Percentiles rank a stretch among this genome's conserved stretches.
Conservation (phyloP, 108 stramenopile species). For the Cyclostephanos tholiformis region DNA sequence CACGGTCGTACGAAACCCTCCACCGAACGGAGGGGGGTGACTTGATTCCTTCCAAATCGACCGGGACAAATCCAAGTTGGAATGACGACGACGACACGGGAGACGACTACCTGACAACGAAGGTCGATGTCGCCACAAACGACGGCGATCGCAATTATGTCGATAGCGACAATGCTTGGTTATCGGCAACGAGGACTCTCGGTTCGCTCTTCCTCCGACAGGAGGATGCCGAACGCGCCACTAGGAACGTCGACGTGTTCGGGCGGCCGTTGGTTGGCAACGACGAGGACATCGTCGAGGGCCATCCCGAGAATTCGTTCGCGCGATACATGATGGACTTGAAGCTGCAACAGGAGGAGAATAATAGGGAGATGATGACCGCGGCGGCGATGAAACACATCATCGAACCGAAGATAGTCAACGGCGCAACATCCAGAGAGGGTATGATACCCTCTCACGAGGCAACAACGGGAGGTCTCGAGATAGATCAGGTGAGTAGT, state of each 20-base stretch:
- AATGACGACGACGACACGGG: not conserved
- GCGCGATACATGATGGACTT: conserved; percentile 32
- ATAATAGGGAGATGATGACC: conserved; percentile 29
- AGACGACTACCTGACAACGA: not conserved
- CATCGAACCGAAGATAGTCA: not conserved
- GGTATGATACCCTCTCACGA: not conserved
- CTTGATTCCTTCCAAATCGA: too few species aligned
- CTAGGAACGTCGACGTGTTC: conserved; percentile 24
- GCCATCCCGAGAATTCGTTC: conserved; percentile 23
- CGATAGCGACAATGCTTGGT: conserved; percentile 30
- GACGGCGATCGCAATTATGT: not conserved
- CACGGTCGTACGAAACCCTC: too few species aligned
- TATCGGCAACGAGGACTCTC: conserved; percentile 38
- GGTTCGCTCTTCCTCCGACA: conserved; percentile 36
- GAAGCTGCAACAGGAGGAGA: conserved; percentile 46
- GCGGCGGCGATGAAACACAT: not conserved
- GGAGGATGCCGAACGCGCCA: conserved; percentile 25
- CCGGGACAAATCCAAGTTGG: not conserved
- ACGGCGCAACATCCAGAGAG: not conserved
- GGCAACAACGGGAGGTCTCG: conserved; percentile 7
- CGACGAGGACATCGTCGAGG: not conserved
- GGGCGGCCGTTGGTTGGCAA: conserved; percentile 10
- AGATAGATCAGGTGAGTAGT: conserved; percentile 39
- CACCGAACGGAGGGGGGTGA: too few species aligned
- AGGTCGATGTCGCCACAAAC: not conserved